These are phyloP conservation scores for Dactylis glomerata DNA, from an alignment of 176 grass and related monocot genomes.

Conservation along the genomic window DNA sequence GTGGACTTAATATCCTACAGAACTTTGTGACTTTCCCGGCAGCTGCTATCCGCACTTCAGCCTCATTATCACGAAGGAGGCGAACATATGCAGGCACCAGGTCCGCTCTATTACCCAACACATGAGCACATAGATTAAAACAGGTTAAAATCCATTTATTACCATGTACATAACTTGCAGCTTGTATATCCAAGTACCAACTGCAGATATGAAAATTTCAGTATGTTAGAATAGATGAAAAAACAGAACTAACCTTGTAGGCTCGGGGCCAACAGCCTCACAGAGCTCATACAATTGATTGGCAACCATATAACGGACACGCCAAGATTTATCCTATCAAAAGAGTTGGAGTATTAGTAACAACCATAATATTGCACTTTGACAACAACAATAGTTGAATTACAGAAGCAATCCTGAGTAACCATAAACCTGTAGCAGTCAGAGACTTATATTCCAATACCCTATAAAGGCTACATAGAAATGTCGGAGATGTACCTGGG, in stretches of 20 bases:
- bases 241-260: slow-evolving; percentile 51
- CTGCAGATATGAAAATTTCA: neutral
- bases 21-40: slow-evolving; percentile 99
- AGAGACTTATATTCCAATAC: slow-evolving; percentile 5
- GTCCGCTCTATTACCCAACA: slow-evolving; percentile 52
- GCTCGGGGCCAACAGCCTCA: slow-evolving; percentile 83
- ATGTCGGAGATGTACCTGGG: slow-evolving; percentile 50
- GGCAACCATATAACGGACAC: slow-evolving; percentile 96
- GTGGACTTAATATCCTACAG: slow-evolving; percentile 70
- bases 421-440: neutral
- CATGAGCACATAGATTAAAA: neutral
- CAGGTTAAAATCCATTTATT: slow-evolving; percentile 1
- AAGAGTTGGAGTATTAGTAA: slow-evolving; percentile 9
- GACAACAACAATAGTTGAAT: neutral
- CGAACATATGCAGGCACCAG: slow-evolving; percentile 88
- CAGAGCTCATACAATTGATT: slow-evolving; percentile 95
- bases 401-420: neutral
- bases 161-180: neutral
- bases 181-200: neutral
- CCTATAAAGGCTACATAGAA: neutral
- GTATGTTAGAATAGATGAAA: slow-evolving; percentile 4
- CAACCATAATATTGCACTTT: neutral
- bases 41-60: slow-evolving; percentile 96
- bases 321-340: slow-evolving; percentile 96
- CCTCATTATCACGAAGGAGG: slow-evolving; percentile 93